Base-by-base conservation (phyloP, 1,284 basidiomycete genomes). In the Puccinia triticina region DNA sequence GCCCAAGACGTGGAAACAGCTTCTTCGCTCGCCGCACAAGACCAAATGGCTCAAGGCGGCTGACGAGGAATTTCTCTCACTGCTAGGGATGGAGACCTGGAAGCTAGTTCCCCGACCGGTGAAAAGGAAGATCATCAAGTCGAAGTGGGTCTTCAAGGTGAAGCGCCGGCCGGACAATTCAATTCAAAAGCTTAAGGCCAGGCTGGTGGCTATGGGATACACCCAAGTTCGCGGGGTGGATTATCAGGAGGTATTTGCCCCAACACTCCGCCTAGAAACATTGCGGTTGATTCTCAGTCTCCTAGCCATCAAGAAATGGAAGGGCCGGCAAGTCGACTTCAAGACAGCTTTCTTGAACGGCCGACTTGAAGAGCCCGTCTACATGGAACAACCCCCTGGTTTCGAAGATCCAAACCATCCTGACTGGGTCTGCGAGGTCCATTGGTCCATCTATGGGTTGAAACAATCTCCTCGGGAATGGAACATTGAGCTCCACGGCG, bases 381-480 rank as follows among this genome's bases (percentile, higher is more conserved):
- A 18, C 34, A 75, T 75, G 73, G 73, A 55, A 26, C 73, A 75
- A 21, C 73, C 73, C 32, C 34, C 37, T 4, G 69, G 69, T 23
- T 72, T 72, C 43, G 69, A 73, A 18, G 43, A 73, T 12, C 40
- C 18, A 14, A 57, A 5, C 21, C 21, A 50, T 8, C 32, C 34
- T 2, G 37, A 43, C 29, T 18, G 37, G 69, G n/a, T 72, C 18
- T 18, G n/a, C 40, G 12, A 43, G 12, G 40, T 43, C 40, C 4
- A 43, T 43, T 43, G 40, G 4, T 43, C 12, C 12, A 8, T 43
- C 2, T 37, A 72, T 12, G 76, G 82, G 12, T 40, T 83, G 4
- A 64, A 71, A 26, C 82, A 83, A 61, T 57, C 57, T 2, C 76
- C 76, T 7, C n/a, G 8, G 3, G 50, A 66, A n/a, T 83, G 73